A percentile compares a stretch with the other conserved stretches of the same genome.
Evolutionary conservation across 1,284 basidiomycete genomes (phyloP).

Genomic region (Termitomyces sp.): DNA sequence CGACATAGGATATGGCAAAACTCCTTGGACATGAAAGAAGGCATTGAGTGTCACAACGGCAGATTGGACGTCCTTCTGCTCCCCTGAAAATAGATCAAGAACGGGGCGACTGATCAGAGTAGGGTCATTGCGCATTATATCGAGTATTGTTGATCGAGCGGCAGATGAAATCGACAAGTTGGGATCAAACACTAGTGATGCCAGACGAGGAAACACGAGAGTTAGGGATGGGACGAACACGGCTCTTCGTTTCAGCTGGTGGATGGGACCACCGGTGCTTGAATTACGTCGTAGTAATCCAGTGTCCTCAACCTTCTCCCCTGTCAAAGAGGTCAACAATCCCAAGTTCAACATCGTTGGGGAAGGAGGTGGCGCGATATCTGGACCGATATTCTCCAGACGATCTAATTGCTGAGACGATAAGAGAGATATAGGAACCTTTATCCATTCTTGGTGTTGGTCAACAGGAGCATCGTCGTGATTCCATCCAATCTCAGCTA

Average conservation of each 20-base stretch:
- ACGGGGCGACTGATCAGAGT: constrained; percentile 58
- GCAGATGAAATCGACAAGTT: constrained; percentile 52
- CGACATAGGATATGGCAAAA: constrained; percentile 60
- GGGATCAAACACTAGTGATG: constrained; percentile 46
- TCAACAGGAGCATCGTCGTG: constrained; percentile 52
- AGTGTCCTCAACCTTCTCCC: constrained; percentile 21
- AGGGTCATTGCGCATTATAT: constrained; percentile 75
- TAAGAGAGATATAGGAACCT: constrained; percentile 59
- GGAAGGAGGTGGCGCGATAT: constrained; percentile 26
- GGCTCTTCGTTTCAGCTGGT: constrained; percentile 49
- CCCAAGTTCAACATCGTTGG: constrained; percentile 25
- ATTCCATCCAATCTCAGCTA: constrained; percentile 69
- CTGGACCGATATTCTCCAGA: constrained; percentile 28
- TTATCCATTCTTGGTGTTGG: constrained; percentile 50
- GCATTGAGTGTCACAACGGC: constrained; percentile 47
- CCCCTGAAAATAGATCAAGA: constrained; percentile 53
- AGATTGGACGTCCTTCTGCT: constrained; percentile 38
- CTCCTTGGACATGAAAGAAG: constrained; percentile 48
- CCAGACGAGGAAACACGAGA: constrained; percentile 47
- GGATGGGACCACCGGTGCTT: constrained; percentile 39
- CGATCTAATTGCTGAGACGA: constrained; percentile 51
- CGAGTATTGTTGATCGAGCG: constrained; percentile 54
- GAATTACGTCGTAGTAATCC: constrained; percentile 49
- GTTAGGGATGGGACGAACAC: constrained; percentile 62
- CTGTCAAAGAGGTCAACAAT: constrained; percentile 26